phyloP scores from a whole-genome alignment of 257 asterid species.

The Solanum chiquidenum region DNA sequence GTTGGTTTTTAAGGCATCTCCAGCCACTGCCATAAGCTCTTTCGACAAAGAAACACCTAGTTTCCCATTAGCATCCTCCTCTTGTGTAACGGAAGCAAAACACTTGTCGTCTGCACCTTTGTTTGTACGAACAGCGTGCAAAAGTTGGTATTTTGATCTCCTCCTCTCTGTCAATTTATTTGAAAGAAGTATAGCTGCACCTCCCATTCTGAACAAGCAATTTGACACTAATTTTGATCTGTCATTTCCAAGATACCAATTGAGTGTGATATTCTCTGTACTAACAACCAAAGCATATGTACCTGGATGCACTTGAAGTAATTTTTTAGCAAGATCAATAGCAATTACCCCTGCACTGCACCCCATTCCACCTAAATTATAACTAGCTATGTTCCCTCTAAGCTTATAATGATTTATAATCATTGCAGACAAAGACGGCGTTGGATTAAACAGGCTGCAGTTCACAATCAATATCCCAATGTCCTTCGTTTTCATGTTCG shows the following conservation, averaged over 20 bases:
- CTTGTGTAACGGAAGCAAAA: conserved; percentile 26
- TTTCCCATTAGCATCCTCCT: conserved; percentile 22
- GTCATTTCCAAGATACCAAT: conserved; percentile 37
- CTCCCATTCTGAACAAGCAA: conserved; percentile 37
- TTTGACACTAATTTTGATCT: conserved; percentile 27
- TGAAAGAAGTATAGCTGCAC: conserved; percentile 27
- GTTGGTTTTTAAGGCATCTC: conserved; percentile 31
- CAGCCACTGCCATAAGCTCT: conserved; percentile 40
- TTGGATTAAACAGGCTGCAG: conserved; percentile 37
- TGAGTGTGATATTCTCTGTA: conserved; percentile 27
- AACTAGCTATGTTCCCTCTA: conserved; percentile 25
- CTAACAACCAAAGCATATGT: conserved; percentile 30
- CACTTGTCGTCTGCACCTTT: conserved; percentile 33
- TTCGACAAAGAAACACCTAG: conserved; percentile 27
- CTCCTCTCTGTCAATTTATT: conserved; percentile 20
- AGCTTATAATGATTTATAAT: conserved; percentile 30
- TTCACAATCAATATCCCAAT: conserved; percentile 30
- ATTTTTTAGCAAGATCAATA: conserved; percentile 28
- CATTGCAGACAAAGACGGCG: conserved; percentile 35
- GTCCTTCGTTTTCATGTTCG: conserved; percentile 17
- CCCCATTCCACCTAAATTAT: conserved; percentile 34
- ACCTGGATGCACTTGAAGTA: conserved; percentile 27
- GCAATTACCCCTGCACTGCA: conserved; percentile 32
- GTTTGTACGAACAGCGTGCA: conserved; percentile 22
- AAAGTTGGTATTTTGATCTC: conserved; percentile 23